Conservation (phyloP, 257 asterid species). For the Salvia splendens region DNA sequence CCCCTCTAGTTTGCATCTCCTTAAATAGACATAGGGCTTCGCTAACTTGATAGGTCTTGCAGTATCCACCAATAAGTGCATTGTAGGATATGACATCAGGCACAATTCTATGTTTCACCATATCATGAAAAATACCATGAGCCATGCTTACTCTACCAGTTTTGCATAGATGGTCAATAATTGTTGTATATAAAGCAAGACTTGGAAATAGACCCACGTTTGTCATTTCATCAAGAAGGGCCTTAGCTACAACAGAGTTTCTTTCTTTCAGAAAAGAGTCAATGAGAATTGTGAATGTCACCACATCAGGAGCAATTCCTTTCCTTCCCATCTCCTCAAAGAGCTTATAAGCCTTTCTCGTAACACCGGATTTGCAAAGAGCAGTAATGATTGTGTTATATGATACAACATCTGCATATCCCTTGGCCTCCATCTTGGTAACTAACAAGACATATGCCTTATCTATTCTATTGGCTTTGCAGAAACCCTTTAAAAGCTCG, state of each 20-base stretch:
- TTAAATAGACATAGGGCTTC: conserved; percentile 72
- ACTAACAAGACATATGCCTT: conserved; percentile 65
- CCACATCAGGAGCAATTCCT: conserved; percentile 71
- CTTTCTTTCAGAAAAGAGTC: conserved; percentile 75
- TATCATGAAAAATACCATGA: conserved; percentile 57
- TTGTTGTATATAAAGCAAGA: conserved; percentile 63
- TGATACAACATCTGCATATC: conserved; percentile 77
- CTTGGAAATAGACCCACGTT: conserved; percentile 57
- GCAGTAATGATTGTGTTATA: conserved; percentile 79
- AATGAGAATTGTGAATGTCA: conserved; percentile 75
- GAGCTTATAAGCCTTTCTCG: conserved; percentile 60
- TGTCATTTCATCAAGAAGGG: conserved; percentile 74
- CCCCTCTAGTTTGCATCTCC: conserved; percentile 67
- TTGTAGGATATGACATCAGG: conserved; percentile 81
- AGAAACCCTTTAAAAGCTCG: conserved; percentile 78
- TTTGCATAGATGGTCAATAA: conserved; percentile 72
- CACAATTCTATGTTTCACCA: conserved; percentile 63
- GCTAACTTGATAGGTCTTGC: conserved; percentile 60
- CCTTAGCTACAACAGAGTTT: conserved; percentile 54
- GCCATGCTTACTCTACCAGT: conserved; percentile 62
- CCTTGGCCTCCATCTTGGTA: conserved; percentile 70
- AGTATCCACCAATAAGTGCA: conserved; percentile 75
- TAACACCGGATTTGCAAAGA: conserved; percentile 58
- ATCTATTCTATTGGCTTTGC: conserved; percentile 75
- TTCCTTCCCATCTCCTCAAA: conserved; percentile 74